Evolutionary conservation across 768 basidiomycete species (phyloP).

Genomic region (Leccinum disarticulatum): DNA sequence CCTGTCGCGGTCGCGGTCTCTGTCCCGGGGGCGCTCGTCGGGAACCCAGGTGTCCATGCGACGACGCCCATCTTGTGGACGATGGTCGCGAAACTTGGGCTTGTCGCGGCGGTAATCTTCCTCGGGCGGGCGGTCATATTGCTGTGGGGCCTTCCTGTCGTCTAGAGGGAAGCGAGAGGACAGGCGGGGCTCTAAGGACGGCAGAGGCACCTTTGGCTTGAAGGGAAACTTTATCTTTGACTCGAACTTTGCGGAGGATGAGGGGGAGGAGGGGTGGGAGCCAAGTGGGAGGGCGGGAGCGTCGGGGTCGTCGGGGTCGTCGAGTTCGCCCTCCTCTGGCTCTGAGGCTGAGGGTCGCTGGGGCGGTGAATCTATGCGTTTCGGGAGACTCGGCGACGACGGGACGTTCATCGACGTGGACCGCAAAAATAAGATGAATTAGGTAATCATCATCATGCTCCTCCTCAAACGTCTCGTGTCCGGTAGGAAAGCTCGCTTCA

Average conservation of each 20-base stretch:
- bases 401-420: slow-evolving; percentile 13
- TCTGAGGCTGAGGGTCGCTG: slow-evolving; percentile 58
- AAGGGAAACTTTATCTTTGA: slow-evolving; percentile 73
- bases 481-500: slow-evolving; percentile 78
- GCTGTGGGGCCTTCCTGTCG: slow-evolving; percentile 25
- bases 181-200: slow-evolving; percentile 20
- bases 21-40: slow-evolving; percentile 29
- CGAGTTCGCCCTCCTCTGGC: slow-evolving; percentile 82
- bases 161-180: slow-evolving; percentile 35
- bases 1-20: slow-evolving; percentile 25
- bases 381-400: slow-evolving; percentile 30
- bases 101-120: slow-evolving; percentile 43
- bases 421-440: neutral
- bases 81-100: slow-evolving; percentile 21
- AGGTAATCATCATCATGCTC: slow-evolving; percentile 47
- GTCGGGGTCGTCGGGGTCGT: slow-evolving; percentile 45
- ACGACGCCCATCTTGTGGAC: slow-evolving; percentile 24
- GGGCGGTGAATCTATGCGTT: slow-evolving; percentile 63
- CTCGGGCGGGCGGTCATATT: slow-evolving; percentile 43
- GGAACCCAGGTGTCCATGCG: slow-evolving; percentile 27
- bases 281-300: slow-evolving; percentile 7
- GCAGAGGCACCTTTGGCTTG: slow-evolving; percentile 42
- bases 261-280: slow-evolving; percentile 34
- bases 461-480: slow-evolving; percentile 74
- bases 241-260: slow-evolving; percentile 34